Conservation (phyloP, 1,139 yeast species). For the Wickerhamiella pararugosa region DNA sequence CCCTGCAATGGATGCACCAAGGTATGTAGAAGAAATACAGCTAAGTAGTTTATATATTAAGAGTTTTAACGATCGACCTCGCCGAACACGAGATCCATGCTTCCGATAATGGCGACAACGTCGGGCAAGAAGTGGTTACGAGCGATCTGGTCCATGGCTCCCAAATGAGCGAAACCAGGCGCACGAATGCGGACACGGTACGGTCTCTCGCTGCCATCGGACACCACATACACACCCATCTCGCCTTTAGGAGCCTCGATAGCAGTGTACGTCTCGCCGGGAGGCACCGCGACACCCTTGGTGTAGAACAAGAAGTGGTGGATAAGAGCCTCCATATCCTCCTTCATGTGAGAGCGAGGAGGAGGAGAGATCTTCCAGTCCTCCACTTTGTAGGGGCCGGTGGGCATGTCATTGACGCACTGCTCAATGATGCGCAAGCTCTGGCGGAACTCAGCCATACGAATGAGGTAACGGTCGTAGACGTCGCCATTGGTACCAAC, state of each 20-base stretch:
- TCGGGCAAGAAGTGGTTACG: slow-evolving; percentile 83
- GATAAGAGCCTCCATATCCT: slow-evolving; percentile 84
- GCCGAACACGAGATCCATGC: slow-evolving; percentile 90
- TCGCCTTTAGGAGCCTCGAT: slow-evolving; percentile 95
- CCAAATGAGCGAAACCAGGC: slow-evolving; percentile 84
- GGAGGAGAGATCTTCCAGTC: slow-evolving; percentile 80
- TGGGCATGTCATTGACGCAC: slow-evolving; percentile 83
- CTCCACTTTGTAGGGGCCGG: slow-evolving; percentile 85
- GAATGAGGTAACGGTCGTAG: slow-evolving; percentile 72
- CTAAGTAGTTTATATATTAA: not conserved
- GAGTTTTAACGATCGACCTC: slow-evolving; percentile 73
- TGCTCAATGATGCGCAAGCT: slow-evolving; percentile 79
- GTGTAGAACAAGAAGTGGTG: slow-evolving; percentile 81
- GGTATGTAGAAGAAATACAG: too few species aligned
- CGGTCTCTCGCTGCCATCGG: slow-evolving; percentile 84
- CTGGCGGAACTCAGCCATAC: slow-evolving; percentile 90
- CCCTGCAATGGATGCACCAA: too few species aligned
- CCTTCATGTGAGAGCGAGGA: slow-evolving; percentile 69
- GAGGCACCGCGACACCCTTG: slow-evolving; percentile 80
- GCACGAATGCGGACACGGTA: slow-evolving; percentile 88
- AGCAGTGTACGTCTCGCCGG: slow-evolving; percentile 83
- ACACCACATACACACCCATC: slow-evolving; percentile 81
- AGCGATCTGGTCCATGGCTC: slow-evolving; percentile 73
- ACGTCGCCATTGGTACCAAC: slow-evolving; percentile 85
- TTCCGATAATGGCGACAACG: slow-evolving; percentile 88